Conservation (phyloP, 441 rosid genomes). For the Populus hybrid region DNA sequence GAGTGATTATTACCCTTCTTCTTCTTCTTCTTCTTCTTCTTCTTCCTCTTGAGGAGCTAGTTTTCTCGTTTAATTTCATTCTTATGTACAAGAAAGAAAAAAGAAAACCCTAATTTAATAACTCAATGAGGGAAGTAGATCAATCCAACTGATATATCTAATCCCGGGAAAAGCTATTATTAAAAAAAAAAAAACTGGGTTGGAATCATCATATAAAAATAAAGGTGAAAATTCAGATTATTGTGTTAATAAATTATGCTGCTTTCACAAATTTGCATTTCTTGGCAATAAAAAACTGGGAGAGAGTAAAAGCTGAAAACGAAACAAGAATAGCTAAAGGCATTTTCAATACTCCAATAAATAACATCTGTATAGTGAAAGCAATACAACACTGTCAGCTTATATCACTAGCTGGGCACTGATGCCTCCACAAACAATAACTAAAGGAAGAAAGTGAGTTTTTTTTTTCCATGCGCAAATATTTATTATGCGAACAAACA, state of each 20-base stretch:
- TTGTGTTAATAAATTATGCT: no score
- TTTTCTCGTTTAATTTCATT: no score
- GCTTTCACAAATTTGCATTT: no score
- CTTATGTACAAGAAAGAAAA: no score
- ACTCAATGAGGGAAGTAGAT: background rate
- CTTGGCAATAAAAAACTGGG: background rate
- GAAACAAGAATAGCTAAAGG: background rate
- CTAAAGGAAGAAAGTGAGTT: background rate
- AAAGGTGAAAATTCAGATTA: background rate
- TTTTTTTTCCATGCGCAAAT: no score
- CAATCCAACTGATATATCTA: background rate
- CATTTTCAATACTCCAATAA: background rate
- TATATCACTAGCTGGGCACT: background rate
- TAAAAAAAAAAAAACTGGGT: no score
- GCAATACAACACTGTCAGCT: background rate
- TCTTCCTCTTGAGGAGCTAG: no score
- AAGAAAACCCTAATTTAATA: no score
- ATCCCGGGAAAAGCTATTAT: background rate
- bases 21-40: background rate
- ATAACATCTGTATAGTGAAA: background rate
- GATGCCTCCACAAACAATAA: background rate
- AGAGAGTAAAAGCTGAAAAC: background rate
- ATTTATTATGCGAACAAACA: no score
- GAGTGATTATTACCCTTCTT: background rate
- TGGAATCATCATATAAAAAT: no score